These are phyloP conservation scores for Meredithiella fracta DNA, from an alignment of 2,329 filamentous ascomycete genomes.

Conservation along the genomic window DNA sequence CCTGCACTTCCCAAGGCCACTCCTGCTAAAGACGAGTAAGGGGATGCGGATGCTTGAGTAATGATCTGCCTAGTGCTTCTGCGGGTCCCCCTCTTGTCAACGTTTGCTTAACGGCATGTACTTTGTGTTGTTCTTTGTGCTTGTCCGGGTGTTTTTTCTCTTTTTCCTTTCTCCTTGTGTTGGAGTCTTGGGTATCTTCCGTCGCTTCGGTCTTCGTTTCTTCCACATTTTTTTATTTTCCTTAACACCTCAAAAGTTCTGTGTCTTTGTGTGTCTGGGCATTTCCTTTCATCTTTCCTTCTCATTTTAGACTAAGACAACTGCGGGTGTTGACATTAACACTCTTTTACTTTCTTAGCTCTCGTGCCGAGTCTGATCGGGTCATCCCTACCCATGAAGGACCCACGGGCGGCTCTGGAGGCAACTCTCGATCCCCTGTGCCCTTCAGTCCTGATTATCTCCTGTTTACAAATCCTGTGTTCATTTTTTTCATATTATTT, in stretches of 20 bases:
- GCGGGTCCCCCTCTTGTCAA: too few species aligned
- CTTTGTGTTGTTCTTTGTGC: background rate
- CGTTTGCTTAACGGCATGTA: too few species aligned
- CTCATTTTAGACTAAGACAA: background rate
- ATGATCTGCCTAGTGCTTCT: too few species aligned
- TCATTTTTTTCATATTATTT: background rate
- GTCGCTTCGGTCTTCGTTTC: background rate
- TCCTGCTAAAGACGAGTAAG: conserved; percentile 28
- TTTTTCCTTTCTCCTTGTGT: background rate
- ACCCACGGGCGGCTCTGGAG: too few species aligned
- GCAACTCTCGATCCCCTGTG: background rate
- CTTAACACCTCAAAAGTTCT: background rate
- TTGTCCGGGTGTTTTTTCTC: background rate
- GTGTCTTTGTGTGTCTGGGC: background rate
- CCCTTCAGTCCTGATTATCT: background rate
- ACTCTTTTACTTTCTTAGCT: background rate
- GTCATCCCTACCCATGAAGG: background rate
- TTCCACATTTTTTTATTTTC: background rate
- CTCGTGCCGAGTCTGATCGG: background rate
- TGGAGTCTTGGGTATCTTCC: background rate
- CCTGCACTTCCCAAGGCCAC: conserved; percentile 48
- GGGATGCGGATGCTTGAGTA: conserved; percentile 17
- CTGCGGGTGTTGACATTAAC: background rate
- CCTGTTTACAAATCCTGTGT: background rate
- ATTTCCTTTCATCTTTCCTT: background rate